Conservation (phyloP, 306 rosid species). For the Casuarina equisetifolia region DNA sequence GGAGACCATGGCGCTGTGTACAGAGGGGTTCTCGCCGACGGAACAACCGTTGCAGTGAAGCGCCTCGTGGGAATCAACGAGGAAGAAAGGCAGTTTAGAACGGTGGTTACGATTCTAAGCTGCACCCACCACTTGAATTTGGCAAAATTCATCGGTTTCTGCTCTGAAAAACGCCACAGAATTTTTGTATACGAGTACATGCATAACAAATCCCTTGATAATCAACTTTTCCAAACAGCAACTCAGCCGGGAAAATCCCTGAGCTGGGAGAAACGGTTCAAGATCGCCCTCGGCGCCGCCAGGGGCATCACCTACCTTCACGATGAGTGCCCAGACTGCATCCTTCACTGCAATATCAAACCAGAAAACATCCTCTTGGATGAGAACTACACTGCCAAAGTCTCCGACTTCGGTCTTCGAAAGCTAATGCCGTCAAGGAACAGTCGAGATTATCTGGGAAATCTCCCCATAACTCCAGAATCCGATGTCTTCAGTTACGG, state of each 20-base stretch:
- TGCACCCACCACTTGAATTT: conserved; percentile 91
- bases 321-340: conserved; percentile 88
- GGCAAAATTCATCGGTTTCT: conserved; percentile 84
- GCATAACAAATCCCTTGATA: conserved; percentile 78
- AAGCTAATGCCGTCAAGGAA: conserved; percentile 64
- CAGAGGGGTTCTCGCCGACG: conserved; percentile 61
- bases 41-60: conserved; percentile 75
- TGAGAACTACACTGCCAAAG: conserved; percentile 64
- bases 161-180: conserved; percentile 85
- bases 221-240: conserved; percentile 47
- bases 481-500: conserved; percentile 82
- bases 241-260: conserved; percentile 49
- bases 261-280: conserved; percentile 69
- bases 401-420: conserved; percentile 88
- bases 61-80: conserved; percentile 85
- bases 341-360: conserved; percentile 84
- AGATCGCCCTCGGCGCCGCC: conserved; percentile 71
- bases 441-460: conserved; percentile 74
- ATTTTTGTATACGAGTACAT: conserved; percentile 85
- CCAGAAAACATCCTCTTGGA: conserved; percentile 90
- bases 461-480: conserved; percentile 72
- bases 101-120: conserved; percentile 85
- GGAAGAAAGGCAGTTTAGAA: conserved; percentile 86
- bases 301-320: conserved; percentile 89
- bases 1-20: conserved; percentile 84